These are phyloP conservation scores for Zopfia rhizophila DNA, from an alignment of 2,329 filamentous ascomycete genomes.

Conservation along the genomic window DNA sequence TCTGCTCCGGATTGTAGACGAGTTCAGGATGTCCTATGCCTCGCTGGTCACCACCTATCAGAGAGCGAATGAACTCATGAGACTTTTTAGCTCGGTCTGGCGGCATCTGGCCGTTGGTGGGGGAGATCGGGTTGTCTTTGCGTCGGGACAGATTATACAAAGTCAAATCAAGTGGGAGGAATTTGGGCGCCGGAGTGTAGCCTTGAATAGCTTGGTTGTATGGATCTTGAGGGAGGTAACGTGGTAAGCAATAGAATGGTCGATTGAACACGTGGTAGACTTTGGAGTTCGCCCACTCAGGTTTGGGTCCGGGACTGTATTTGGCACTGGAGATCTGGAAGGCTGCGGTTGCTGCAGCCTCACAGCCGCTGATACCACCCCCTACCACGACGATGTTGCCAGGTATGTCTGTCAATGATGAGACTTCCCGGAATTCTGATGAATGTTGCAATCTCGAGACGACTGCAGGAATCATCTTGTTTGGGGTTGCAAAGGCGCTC, in stretches of 20 bases:
- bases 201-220: conserved; percentile 28
- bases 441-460: conserved; percentile 37
- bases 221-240: conserved; percentile 52
- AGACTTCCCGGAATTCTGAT: conserved; percentile 38
- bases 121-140: conserved; percentile 63
- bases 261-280: conserved; percentile 76
- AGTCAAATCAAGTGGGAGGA: conserved; percentile 77
- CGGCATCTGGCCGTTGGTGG: conserved; percentile 72
- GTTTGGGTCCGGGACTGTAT: conserved; percentile 59
- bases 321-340: conserved; percentile 73
- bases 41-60: conserved; percentile 59
- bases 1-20: conserved; percentile 53
- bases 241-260: conserved; percentile 77
- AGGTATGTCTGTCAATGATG: conserved; percentile 25
- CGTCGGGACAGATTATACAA: conserved; percentile 76
- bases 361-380: conserved; percentile 84
- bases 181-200: conserved; percentile 62
- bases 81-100: conserved; percentile 65
- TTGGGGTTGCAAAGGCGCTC: neutral
- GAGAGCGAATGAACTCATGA: conserved; percentile 59
- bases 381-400: conserved; percentile 79
- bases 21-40: conserved; percentile 50
- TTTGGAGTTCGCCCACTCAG: conserved; percentile 55
- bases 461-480: neutral
- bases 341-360: conserved; percentile 78